These are phyloP conservation scores for Pythium sukuiense DNA, from an alignment of 352 stramenopile species.

Conservation along the genomic window DNA sequence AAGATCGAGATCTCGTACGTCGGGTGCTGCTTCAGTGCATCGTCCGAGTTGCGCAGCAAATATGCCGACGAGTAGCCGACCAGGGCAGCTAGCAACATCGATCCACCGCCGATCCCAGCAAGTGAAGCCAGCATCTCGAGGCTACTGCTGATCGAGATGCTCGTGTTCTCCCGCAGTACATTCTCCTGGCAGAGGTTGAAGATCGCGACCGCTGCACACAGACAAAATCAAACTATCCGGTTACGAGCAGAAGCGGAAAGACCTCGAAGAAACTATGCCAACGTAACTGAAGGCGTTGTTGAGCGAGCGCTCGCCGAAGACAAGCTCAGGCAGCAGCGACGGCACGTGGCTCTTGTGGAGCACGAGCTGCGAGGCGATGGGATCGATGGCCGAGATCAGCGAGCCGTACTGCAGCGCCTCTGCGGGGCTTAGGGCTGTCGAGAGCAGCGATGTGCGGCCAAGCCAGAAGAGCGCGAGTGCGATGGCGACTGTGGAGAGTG, in stretches of 20 bases:
- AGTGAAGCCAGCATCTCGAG: conserved; percentile 25
- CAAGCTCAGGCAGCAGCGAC: conserved; percentile 59
- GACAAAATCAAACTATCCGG: neutral
- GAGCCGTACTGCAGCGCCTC: conserved; percentile 90
- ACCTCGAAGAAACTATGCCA: no score
- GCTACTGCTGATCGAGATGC: conserved; percentile 16
- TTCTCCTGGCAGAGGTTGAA: conserved; percentile 30
- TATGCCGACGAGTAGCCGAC: conserved; percentile 57
- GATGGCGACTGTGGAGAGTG: conserved; percentile 46
- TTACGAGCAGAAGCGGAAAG: no score
- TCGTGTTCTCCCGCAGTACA: conserved; percentile 35
- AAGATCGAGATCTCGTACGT: conserved; percentile 70
- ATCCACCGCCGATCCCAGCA: conserved; percentile 39
- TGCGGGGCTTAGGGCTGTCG: conserved; percentile 14
- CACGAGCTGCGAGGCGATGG: conserved; percentile 91
- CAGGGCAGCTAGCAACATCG: conserved; percentile 37
- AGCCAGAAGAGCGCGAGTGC: conserved; percentile 43
- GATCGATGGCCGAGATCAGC: conserved; percentile 92
- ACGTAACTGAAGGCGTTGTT: conserved; percentile 71
- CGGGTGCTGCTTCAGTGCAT: conserved; percentile 46
- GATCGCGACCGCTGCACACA: conserved; percentile 31
- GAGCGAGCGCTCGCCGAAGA: conserved; percentile 89
- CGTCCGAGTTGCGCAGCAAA: conserved; percentile 31
- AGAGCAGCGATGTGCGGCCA: conserved; percentile 25
- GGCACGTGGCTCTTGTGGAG: conserved; percentile 84